A percentile compares a stretch with the other conserved stretches of the same genome.
phyloP scores from a whole-genome alignment of 192 early-diverging fungal genomes.

The Cetraspora pellucida region DNA sequence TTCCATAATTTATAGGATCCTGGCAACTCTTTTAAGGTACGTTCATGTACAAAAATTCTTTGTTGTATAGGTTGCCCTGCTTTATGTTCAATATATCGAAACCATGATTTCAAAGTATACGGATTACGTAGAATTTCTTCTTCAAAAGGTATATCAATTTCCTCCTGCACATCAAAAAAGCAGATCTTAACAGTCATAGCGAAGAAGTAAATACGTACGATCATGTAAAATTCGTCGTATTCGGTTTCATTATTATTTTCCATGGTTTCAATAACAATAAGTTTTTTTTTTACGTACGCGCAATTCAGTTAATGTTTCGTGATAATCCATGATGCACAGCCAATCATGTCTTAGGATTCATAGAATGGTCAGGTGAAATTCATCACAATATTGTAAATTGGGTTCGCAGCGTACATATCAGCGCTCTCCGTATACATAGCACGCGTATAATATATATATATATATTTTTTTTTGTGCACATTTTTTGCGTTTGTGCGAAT shows the following conservation, averaged over 20 bases:
- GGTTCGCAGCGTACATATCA: too few relatives aligned
- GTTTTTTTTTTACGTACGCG: background rate
- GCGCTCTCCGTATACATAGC: too few relatives aligned
- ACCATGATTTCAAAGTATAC: constrained; percentile 78
- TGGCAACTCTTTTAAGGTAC: constrained; percentile 84
- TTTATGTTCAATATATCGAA: constrained; percentile 91
- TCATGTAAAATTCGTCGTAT: constrained; percentile 2
- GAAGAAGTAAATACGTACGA: background rate
- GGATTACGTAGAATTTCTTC: constrained; percentile 69
- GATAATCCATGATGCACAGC: too few relatives aligned
- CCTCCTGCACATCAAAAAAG: constrained; percentile 44
- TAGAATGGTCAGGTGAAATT: too few relatives aligned
- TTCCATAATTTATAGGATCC: constrained; percentile 98
- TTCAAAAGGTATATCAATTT: constrained; percentile 68
- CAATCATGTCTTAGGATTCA: too few relatives aligned
- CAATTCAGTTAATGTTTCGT: too few relatives aligned
- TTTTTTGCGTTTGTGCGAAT: too few relatives aligned
- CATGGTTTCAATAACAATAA: background rate
- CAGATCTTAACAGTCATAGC: background rate
- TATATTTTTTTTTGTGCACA: too few relatives aligned
- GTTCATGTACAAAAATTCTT: constrained; percentile 78
- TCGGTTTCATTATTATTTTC: background rate
- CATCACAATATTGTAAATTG: too few relatives aligned
- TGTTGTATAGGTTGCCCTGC: constrained; percentile 45
- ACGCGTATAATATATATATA: too few relatives aligned